Evolutionary conservation across 106 monocot genomes (phyloP), one percentile per base, ranked within the genome.

Genomic region (Alisma plantagoaquatica): DNA sequence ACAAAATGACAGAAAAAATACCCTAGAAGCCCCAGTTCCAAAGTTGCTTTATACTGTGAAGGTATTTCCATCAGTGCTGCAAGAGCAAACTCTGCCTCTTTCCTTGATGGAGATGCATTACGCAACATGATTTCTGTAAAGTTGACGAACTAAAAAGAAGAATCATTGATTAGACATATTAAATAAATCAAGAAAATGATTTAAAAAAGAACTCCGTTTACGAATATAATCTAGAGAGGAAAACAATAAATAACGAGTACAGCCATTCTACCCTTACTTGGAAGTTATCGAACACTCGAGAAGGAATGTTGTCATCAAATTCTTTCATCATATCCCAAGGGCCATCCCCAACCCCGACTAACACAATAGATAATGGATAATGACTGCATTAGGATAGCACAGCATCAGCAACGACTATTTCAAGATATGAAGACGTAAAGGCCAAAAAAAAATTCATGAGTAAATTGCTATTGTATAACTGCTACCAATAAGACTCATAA

Each of bases 331-430:
- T 78, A 45, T 84, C 88, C 94, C 94, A 94, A 2, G 94, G 94
- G 8, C 94, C 94, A 88, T 94, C 94, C 1, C 94, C 94, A 51
- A 94, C 94, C 46, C 94, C 94, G 68, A 94, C 94, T 24, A 94
- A 71, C 41, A 94, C 63, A 43, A 94, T 94, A 19, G 94, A 94
- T 46, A 94, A 69, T 7, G 94, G 88, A 64, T 77, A 84, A 61
- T 78, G 64, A 56, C 94, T 94, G 88, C 65, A 71, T 69, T 20
- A 20, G 29, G 29, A 45, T 46, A 27, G 7, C 50, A 46, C 22
- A 17, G 3, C 15, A 0, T 24, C 18, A 28, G 6, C 20, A 17
- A 47, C 47, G 29, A 11, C 16, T 60, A 17, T 29, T 30, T 9
- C 4, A 22, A 54, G 33, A n/a, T n/a, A n/a, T n/a, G n/a, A n/a